A percentile compares a stretch with the other conserved stretches of the same genome.
These are phyloP conservation scores for Colletotrichum liriopes DNA, from an alignment of 2,329 filamentous ascomycete genomes.

Conservation along the genomic window DNA sequence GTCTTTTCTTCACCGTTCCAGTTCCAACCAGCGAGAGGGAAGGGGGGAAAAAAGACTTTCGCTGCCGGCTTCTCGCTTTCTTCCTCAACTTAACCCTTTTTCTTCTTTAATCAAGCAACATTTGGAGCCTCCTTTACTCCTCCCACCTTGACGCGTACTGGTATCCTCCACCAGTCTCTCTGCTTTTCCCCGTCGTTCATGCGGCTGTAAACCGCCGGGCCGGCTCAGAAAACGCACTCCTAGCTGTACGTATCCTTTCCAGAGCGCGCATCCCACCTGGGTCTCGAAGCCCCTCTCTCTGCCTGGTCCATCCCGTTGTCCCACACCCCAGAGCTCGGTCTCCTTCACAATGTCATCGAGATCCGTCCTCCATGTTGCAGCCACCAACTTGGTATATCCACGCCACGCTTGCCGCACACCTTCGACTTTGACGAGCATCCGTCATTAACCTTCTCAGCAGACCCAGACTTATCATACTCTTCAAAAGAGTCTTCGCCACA, in stretches of 20 bases:
- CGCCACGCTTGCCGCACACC: constrained; percentile 35
- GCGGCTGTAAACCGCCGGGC: constrained; percentile 29
- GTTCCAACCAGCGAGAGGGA: constrained; percentile 18
- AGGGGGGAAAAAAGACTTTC: constrained; percentile 36
- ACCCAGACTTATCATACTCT: constrained; percentile 2
- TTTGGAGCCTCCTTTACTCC: constrained; percentile 16
- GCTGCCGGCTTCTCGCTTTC: constrained; percentile 31
- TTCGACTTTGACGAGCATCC: constrained; percentile 13
- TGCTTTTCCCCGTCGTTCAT: constrained; percentile 35
- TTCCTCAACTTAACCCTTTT: constrained; percentile 22
- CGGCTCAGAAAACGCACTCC: constrained; percentile 29
- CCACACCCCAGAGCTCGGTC: constrained; percentile 44
- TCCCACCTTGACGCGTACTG: background rate
- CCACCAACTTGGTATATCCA: constrained; percentile 44
- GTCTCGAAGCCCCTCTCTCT: constrained; percentile 42
- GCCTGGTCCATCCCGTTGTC: constrained; percentile 43
- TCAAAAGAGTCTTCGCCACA: background rate
- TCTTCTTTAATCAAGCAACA: constrained; percentile 32
- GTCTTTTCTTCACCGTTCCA: constrained; percentile 39
- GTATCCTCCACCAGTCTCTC: constrained; percentile 7
- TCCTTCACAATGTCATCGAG: constrained; percentile 44
- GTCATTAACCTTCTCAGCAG: constrained; percentile 28
- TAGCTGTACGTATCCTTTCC: constrained; percentile 41
- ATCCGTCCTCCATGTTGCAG: constrained; percentile 37
- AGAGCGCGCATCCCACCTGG: constrained; percentile 36